Evolutionary conservation across 306 rosid species (phyloP).

Genomic region (Notholithocarpus densiflorus): DNA sequence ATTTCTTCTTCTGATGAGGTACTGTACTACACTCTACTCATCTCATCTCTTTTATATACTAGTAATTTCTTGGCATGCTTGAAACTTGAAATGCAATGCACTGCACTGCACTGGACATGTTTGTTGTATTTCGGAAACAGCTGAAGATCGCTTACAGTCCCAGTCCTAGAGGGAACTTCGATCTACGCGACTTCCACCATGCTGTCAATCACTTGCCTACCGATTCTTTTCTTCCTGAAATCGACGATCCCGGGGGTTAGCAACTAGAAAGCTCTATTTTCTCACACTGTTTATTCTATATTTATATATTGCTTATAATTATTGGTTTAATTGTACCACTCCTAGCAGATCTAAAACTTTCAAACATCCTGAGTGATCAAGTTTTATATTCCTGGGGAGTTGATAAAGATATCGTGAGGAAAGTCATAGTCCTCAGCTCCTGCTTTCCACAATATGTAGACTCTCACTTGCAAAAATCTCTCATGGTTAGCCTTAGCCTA

Average conservation of each 20-base stretch:
- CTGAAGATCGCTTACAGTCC: conserved; percentile 59
- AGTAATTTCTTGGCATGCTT: too few relatives aligned
- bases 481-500: conserved; percentile 39
- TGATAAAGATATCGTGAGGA: conserved; percentile 62
- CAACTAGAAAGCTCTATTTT: too few relatives aligned
- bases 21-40: not conserved
- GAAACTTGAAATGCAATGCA: conserved; percentile 19
- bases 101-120: conserved; percentile 2
- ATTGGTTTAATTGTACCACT: conserved; percentile 3
- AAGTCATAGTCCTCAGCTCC: conserved; percentile 58
- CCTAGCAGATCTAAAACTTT: conserved; percentile 51
- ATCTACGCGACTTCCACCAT: conserved; percentile 63
- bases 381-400: conserved; percentile 70
- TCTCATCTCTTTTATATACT: conserved; percentile 1
- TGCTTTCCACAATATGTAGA: conserved; percentile 52
- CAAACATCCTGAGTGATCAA: conserved; percentile 54
- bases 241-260: conserved; percentile 16
- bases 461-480: conserved; percentile 44
- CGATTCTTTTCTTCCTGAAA: conserved; percentile 47
- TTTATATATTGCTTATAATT: too few relatives aligned
- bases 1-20: conserved; percentile 52
- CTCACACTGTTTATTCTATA: too few relatives aligned
- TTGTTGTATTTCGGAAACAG: conserved; percentile 32
- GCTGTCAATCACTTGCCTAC: conserved; percentile 58
- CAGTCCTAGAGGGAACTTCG: conserved; percentile 48